These are phyloP conservation scores for Psilocybe cyanescens DNA, from an alignment of 768 basidiomycete genomes.

Conservation along the genomic window DNA sequence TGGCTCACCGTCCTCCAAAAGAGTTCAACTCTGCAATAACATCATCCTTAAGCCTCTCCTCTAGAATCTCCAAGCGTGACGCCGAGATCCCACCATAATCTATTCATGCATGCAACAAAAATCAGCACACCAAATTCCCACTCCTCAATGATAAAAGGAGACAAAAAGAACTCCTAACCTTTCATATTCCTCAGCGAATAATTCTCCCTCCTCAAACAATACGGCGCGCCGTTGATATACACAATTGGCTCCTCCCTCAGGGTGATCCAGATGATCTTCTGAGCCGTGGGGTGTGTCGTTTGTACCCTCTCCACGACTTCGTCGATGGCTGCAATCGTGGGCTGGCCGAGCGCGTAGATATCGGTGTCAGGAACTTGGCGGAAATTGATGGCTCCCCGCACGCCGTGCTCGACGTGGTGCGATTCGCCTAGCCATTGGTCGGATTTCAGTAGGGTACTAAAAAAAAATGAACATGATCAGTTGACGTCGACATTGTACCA, in stretches of 20 bases:
- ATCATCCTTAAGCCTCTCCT: constrained; percentile 88
- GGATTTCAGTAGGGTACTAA: constrained; percentile 85
- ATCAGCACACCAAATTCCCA: too few relatives aligned
- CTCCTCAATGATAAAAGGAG: too few relatives aligned
- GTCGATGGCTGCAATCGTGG: constrained; percentile 84
- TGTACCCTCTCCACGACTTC: constrained; percentile 74
- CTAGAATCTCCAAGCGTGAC: constrained; percentile 84
- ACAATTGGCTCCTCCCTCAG: constrained; percentile 92
- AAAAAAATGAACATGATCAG: too few relatives aligned
- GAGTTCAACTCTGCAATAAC: constrained; percentile 80
- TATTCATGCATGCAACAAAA: constrained; percentile 26
- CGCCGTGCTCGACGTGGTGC: constrained; percentile 61
- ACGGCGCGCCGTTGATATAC: constrained; percentile 92
- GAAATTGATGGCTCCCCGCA: constrained; percentile 96
- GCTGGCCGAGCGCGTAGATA: constrained; percentile 94
- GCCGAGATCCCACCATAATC: constrained; percentile 97
- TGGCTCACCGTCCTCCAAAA: constrained; percentile 77
- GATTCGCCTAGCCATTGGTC: constrained; percentile 89
- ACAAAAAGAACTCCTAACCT: constrained; percentile 41
- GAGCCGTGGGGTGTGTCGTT: constrained; percentile 58
- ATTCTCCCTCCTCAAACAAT: constrained; percentile 84
- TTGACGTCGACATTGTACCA: too few relatives aligned
- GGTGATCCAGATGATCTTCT: constrained; percentile 85
- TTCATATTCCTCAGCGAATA: constrained; percentile 95
- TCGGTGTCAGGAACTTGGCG: constrained; percentile 79